These are phyloP conservation scores for Dendrobium huoshanense DNA, from an alignment of 106 monocot genomes.

Conservation along the genomic window DNA sequence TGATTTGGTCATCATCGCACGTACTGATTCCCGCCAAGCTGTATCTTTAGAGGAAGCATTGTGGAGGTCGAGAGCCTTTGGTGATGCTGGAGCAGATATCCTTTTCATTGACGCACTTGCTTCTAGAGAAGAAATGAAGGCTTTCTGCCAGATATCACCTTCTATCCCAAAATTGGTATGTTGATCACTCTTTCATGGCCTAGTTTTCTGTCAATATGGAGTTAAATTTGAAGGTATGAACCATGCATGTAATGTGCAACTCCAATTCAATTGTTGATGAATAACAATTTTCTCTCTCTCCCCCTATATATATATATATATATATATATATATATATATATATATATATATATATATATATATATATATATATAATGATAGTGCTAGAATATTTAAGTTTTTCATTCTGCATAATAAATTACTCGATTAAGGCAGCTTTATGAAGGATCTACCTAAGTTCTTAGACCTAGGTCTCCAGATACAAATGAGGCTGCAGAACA, in stretches of 20 bases:
- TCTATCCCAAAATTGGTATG: conserved; percentile 91
- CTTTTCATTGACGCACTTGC: conserved; percentile 95
- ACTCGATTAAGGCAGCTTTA: neutral
- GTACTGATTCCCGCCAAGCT: conserved; percentile 91
- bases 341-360: neutral
- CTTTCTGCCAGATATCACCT: conserved; percentile 79
- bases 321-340: neutral
- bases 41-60: conserved; percentile 81
- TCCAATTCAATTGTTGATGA: neutral
- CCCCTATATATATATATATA: no score
- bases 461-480: neutral
- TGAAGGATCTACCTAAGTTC: neutral
- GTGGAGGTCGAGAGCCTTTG: conserved; percentile 87
- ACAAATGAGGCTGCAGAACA: neutral
- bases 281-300: no score
- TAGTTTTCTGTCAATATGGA: neutral
- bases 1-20: conserved; percentile 90
- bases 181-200: neutral
- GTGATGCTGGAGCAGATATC: conserved; percentile 95
- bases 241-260: neutral
- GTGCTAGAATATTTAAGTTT: neutral
- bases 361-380: neutral
- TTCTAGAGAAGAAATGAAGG: conserved; percentile 90
- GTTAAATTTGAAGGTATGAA: neutral
- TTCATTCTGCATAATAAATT: neutral